Base-by-base conservation (phyloP, 805 yeast species). In the Wickerhamomyces sydowiorum region DNA sequence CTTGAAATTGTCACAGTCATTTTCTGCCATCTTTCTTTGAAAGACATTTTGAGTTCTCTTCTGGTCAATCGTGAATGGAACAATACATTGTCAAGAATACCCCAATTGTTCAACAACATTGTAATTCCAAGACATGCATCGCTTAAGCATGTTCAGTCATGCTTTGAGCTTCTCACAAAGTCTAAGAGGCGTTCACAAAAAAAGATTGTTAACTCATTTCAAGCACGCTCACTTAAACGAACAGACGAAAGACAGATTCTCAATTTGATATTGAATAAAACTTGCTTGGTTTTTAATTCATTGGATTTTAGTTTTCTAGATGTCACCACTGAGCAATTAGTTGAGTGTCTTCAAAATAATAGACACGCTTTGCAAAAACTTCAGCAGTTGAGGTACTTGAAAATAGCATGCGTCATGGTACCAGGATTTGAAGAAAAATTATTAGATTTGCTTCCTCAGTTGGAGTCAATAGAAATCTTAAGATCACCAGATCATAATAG, bases 181-280 rank as follows among this genome's bases (percentile, higher is more conserved):
- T 52, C 52, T 23, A 47, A 45, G 33, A 12, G 20, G 10, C 28
- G 40, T n/a, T 31, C 45, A 2, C 4, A 19, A 1, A 19, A 15
- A 9, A 49, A 46, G 37, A 21, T 19, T 10, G 37, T 55, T 10
- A 40, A 39, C 5, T 31, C 37, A 4, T 27, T 54, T 3, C 31
- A 31, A 14, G 24, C 53, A 3, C 41, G 43, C 2, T 50, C 59
- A 0, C 41, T 50, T 14, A 45, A 50, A 23, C 25, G 50, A 14
- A 25, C 49, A 4, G 61, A 55, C 19, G 61, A 54, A 36, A 36
- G 40, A 18, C 47, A 43, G n/a, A 39, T 52, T 1, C 17, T 54
- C 5, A 44, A 44, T 6, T 42, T 36, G 1, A 33, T 52, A 3
- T 27, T 49, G 2, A 18, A 42, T 1, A 48, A 44, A 25, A 39